Percentiles rank a stretch among this genome's conserved stretches.
Evolutionary conservation across 306 rosid genomes (phyloP).

Genomic region (Rubus parviflorus): DNA sequence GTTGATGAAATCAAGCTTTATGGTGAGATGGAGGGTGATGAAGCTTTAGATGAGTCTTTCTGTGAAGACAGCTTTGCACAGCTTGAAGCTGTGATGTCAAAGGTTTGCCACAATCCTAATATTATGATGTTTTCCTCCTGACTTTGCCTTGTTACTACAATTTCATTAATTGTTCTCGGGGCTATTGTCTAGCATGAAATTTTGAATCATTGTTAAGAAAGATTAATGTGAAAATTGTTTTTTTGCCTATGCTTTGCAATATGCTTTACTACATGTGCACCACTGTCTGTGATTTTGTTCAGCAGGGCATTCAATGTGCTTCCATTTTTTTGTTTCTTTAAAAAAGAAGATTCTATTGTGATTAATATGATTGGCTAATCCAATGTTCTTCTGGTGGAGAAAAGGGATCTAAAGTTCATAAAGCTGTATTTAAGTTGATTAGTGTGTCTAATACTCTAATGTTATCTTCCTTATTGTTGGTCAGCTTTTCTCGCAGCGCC

Average conservation of each 20-base stretch:
- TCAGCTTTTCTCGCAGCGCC: constrained; percentile 64
- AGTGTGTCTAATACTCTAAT: constrained; percentile 23
- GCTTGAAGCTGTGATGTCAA: constrained; percentile 72
- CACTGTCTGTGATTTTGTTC: background rate
- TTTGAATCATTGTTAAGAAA: background rate
- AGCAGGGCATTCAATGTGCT: background rate
- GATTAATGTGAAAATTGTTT: background rate
- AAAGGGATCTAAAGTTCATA: background rate
- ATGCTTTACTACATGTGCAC: background rate
- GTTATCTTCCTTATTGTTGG: constrained; percentile 29
- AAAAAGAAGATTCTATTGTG: background rate
- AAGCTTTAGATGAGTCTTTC: constrained; percentile 63
- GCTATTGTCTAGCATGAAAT: background rate
- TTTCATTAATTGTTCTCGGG: background rate
- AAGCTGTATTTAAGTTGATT: background rate
- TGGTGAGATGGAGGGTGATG: constrained; percentile 66
- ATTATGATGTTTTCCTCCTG: constrained; percentile 17
- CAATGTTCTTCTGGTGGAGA: background rate
- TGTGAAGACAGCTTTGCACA: constrained; percentile 67
- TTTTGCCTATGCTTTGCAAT: background rate
- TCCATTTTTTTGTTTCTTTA: background rate
- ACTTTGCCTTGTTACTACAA: constrained; percentile 20
- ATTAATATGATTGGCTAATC: background rate
- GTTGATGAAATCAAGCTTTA: constrained; percentile 84
- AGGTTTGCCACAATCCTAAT: constrained; percentile 45